These are phyloP conservation scores for Scleroderma bovista DNA, from an alignment of 768 basidiomycete genomes.

Conservation along the genomic window DNA sequence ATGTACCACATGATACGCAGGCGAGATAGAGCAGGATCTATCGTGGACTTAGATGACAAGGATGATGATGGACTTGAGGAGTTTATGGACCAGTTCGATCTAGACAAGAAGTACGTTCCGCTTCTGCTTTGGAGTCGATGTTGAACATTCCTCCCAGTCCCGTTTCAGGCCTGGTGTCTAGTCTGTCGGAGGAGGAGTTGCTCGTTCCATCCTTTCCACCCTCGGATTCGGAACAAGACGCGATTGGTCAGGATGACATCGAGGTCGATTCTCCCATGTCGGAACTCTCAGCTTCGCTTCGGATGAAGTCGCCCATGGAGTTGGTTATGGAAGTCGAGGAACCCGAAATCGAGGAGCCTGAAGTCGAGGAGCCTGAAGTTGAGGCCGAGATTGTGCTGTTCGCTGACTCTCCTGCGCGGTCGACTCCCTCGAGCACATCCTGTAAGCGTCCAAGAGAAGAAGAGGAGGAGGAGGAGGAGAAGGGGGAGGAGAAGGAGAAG, in stretches of 20 bases:
- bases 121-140: not conserved
- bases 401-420: conserved; percentile 10
- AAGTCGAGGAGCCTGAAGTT: conserved; percentile 5
- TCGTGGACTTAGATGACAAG: conserved; percentile 35
- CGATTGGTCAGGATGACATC: conserved; percentile 7
- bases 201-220: conserved; percentile 13
- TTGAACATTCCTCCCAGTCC: conserved; percentile 25
- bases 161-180: conserved; percentile 36
- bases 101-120: conserved; percentile 43
- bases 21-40: conserved; percentile 40
- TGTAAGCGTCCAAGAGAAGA: conserved; percentile 7
- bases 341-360: conserved; percentile 12
- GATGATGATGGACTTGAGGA: conserved; percentile 35
- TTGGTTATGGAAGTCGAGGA: conserved; percentile 13
- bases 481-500: conserved; percentile 3
- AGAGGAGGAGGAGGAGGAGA: conserved; percentile 5
- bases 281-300: conserved; percentile 27
- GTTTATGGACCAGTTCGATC: conserved; percentile 55
- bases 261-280: conserved; percentile 30
- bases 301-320: conserved; percentile 17
- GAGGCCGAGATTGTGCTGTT: conserved; percentile 3
- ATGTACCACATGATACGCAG: conserved; percentile 63
- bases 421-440: conserved; percentile 11
- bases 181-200: conserved; percentile 31
- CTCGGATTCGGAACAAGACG: conserved; percentile 6